Base-by-base conservation (phyloP, 2,329 filamentous ascomycete species). In the Neonectria punicea region DNA sequence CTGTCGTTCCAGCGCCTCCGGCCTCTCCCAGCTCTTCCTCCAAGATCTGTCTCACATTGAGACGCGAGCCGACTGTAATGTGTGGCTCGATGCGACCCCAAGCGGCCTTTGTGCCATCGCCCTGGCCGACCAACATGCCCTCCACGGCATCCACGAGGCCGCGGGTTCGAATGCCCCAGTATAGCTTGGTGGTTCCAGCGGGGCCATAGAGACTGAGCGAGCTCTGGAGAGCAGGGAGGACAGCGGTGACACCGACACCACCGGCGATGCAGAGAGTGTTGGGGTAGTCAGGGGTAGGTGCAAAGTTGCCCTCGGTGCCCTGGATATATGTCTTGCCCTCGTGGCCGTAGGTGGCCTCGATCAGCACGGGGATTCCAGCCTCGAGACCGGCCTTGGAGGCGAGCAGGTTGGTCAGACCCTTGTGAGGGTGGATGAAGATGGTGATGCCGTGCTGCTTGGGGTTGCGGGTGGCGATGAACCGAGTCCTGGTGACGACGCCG, bases 171-270 rank as follows among this genome's bases (percentile, higher is more conserved):
- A 71, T 65, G 1, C 75, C 75, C 76, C 76, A 78, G 61, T 69
- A 78, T 0, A 78, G 51, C 61, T 74, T 78, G 16, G 71, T 74
- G 0, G 64, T 68, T 0, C 76, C 76, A 8, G 71, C 28, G 5
- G 70, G 61, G 13, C 62, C 59, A 6, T 66, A 71, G 13, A 72
- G 58, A 5, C 63, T 73, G 6, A 72, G 54, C 2, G 71, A 72
- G 32, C 55, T 56, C 44, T 69, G 66, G 2, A 77, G 66, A 4
- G 70, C 65, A 3, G 76, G 74, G 1, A 78, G 50, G 0, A 77
- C 68, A 5, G 70, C 76, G 2, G 76, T 76, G 41, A 77, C 63
- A 16, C 76, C 76, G 6, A 78, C 76, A 28, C 76, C 76, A 3
- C 76, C 76, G 0, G 76, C 75, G 6, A 78, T 76, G 59, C 69